Evolutionary conservation across 2,329 filamentous ascomycete genomes (phyloP), one percentile per base, ranked within the genome.

Genomic region (Epicoccum nigrum): DNA sequence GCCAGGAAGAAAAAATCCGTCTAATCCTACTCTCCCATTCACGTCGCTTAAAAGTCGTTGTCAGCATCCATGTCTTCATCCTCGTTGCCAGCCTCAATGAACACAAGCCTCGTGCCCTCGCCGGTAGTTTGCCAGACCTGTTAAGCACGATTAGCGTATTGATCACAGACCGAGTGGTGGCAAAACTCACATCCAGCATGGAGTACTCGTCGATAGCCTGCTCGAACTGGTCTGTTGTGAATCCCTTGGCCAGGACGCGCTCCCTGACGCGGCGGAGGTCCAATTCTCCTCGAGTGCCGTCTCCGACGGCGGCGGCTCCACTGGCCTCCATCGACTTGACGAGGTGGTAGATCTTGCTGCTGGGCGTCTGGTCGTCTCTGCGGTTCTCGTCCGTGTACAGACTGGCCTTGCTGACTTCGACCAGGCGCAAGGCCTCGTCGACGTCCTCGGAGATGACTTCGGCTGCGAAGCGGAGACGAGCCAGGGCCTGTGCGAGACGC

Each of bases 381-480:
- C 69, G 68, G 46, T 68, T 67, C 69, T 82, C 80, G 57, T 95
- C 90, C 25, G 86, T 83, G 67, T 93, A 89, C 65, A 99, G 78
- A 60, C 87, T 93, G 54, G 95, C 90, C 77, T 97, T 97, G 75
- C 90, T 94, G 50, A 96, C 91, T 74, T 97, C 93, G 41, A 96
- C 83, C 40, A 99, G 82, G 45, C 94, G 86, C 58, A 99, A 78
- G 2, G 94, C 92, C 77, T 99, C 94, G 68, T 99, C 94, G 5
- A 97, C 92, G 73, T 99, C 94, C 64, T 96, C 93, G 46, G 89
- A 88, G 45, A 90, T 86, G 41, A 97, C 94, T 55, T 86, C 82
- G 47, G 89, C 85, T 63, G 88, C 88, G 78, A 99, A 99, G 5
- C 93, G 88, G 44, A 99, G 83, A 58, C 94, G 89, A 2, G 94